Evolutionary conservation across 139 green algal species (phyloP).

Genomic region (Micractinium sp.): DNA sequence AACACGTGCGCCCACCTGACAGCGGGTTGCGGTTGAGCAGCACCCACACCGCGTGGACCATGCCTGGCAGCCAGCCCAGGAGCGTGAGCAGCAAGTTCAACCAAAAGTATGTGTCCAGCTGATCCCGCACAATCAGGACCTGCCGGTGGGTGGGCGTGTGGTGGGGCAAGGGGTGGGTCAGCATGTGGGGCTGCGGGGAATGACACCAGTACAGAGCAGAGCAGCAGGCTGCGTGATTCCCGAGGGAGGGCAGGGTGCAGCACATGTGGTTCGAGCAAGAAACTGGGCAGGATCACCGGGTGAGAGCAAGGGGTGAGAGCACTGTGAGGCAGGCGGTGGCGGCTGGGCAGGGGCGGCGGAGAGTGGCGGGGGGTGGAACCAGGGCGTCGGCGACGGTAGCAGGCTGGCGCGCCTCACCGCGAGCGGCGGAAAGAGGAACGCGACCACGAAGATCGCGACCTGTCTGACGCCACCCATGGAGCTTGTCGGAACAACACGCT

Average conservation of each 20-base stretch:
- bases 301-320: too few relatives aligned
- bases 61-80: slow-evolving; percentile 17
- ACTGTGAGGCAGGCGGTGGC: too few relatives aligned
- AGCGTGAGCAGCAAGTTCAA: slow-evolving; percentile 22
- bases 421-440: slow-evolving; percentile 10
- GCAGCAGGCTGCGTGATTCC: too few relatives aligned
- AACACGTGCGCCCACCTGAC: neutral
- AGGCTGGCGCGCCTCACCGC: neutral
- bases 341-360: too few relatives aligned
- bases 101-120: neutral
- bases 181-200: too few relatives aligned
- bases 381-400: neutral
- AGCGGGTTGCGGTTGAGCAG: slow-evolving; percentile 1
- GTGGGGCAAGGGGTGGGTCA: too few relatives aligned
- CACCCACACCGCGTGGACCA: slow-evolving; percentile 1
- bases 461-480: neutral
- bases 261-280: too few relatives aligned
- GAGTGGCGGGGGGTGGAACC: neutral
- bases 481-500: neutral
- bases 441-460: neutral
- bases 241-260: too few relatives aligned
- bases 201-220: too few relatives aligned
- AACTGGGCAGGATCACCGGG: too few relatives aligned
- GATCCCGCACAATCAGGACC: neutral
- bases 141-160: too few relatives aligned